Evolutionary conservation across 257 asterid genomes (phyloP), one percentile per base, ranked within the genome.

Genomic region (Agastache rugosa): DNA sequence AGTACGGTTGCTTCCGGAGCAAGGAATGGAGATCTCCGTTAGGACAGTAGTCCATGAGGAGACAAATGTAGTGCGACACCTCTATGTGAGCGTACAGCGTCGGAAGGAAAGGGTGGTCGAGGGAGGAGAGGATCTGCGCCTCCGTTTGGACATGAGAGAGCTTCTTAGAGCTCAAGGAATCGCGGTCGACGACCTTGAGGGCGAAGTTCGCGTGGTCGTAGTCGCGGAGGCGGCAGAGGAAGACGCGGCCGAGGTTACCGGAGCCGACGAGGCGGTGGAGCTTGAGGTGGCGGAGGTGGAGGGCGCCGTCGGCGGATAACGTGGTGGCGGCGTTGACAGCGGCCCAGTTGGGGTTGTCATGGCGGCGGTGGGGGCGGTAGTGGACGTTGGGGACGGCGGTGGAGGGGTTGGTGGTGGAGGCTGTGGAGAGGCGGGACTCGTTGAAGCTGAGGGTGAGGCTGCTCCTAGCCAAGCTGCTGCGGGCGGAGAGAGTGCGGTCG

Each of bases 201-300:
- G 98, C 98, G 67, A 94, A 94, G 62, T 78, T 85, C 0, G 98
- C 96, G 77, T 86, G 95, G 15, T 91, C 97, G 63, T 89, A 78
- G 77, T 92, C 98, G 0, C 91, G 87, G 45, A 94, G 83, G 6
- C 97, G 94, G 80, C 97, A 91, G 17, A 85, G 92, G 85, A 94
- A 94, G 61, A 94, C 98, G 3, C 98, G 93, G 64, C 98, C 98
- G 44, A 91, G 94, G 82, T 94, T 87, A 0, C 98, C 98, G 2
- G 97, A 71, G 8, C 98, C 98, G 29, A 94, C 93, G 27, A 90
- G 90, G 69, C 90, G 93, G 67, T 82, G 82, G 44, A 94, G 95
- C 82, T 94, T 91, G 22, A 93, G 91, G 71, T 93, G 98, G 78
- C 91, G 89, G 75, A 90, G 96, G 83, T 86, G 98, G 74, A 93